Evolutionary conservation across 495 filamentous ascomycete genomes (phyloP), one percentile per base, ranked within the genome.

Genomic region (Oidiodendron maius): DNA sequence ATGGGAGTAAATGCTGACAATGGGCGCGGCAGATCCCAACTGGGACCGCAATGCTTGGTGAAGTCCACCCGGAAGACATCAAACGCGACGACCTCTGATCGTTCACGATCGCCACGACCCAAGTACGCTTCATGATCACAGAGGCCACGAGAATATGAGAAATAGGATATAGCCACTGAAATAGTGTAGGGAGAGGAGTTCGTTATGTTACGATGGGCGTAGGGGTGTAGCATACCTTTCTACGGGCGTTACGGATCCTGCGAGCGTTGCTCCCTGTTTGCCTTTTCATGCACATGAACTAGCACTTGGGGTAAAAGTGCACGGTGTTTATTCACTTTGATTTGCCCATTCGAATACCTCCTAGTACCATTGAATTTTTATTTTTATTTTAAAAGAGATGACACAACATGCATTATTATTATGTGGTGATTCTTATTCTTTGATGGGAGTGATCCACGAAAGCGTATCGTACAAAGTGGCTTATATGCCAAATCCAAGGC

Each of bases 1-100:
- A 12, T 20, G 11, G 12, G 38, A 20, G 12, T 4, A 20, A 3
- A 21, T 40, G 10, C 38, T 40, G 17, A 40, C 38, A 22, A 40
- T 15, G 12, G 16, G 12, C 59, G 57, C 46, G 20, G 34, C 56
- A 85, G 82, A 87, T 64, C 83, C 83, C 6, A 86, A 84, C 64
- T 88, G 84, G 84, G 84, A 88, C 64, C 72, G 83, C 42, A 85
- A 85, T 58, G 80, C 82, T n/a, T 88, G 84, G 84, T 87, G 58
- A 61, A 56, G 32, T 46, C 37, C 36, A 51, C 55, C 71, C 40
- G 64, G 68, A 45, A 76, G 74, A 58, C 63, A 75, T 26, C 69
- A 61, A 46, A 76, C 75, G 57, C 69, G 62, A 48, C 65, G 61
- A 44, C 71, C 68, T 11, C n/a, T n/a, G n/a, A n/a, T n/a, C n/a